A percentile compares a stretch with the other conserved stretches of the same genome.
phyloP scores from a whole-genome alignment of 1,284 basidiomycete genomes.

The Vanrija sp. region DNA sequence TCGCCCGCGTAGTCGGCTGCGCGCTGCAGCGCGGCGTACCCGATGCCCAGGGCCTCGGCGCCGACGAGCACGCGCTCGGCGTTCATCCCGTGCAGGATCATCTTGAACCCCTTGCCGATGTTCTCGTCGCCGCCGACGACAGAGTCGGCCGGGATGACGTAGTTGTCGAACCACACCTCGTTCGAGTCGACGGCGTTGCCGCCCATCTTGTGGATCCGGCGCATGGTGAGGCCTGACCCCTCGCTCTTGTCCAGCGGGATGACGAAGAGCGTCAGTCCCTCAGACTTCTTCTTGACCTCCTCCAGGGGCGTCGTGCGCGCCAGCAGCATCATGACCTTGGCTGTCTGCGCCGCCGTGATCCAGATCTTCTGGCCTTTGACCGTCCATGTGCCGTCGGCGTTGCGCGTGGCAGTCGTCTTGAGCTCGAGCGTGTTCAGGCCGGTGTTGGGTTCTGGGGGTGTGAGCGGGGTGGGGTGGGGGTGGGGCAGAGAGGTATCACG shows the following conservation, averaged over 20 bases:
- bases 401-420: conserved; percentile 15
- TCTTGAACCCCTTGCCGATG: conserved; percentile 49
- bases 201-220: conserved; percentile 13
- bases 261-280: conserved; percentile 13
- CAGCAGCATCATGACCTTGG: conserved; percentile 23
- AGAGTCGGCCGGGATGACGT: conserved; percentile 10
- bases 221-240: conserved; percentile 10
- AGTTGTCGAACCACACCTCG: conserved; percentile 20
- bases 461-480: no score
- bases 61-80: conserved; percentile 51
- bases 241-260: conserved; percentile 17
- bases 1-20: conserved; percentile 13
- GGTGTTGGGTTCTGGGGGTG: conserved; percentile 8
- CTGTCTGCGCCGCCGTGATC: conserved; percentile 19
- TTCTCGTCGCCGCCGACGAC: conserved; percentile 12
- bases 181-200: conserved; percentile 17
- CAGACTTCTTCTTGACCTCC: conserved; percentile 14
- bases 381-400: conserved; percentile 9
- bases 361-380: conserved; percentile 21
- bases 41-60: conserved; percentile 49
- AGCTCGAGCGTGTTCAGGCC: conserved; percentile 19
- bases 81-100: conserved; percentile 41
- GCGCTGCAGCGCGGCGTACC: conserved; percentile 12
- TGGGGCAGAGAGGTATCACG: no score
- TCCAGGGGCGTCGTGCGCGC: conserved; percentile 21